Evolutionary conservation across 1,139 yeast genomes (phyloP).

Genomic region (Tardiomyces depauwii): DNA sequence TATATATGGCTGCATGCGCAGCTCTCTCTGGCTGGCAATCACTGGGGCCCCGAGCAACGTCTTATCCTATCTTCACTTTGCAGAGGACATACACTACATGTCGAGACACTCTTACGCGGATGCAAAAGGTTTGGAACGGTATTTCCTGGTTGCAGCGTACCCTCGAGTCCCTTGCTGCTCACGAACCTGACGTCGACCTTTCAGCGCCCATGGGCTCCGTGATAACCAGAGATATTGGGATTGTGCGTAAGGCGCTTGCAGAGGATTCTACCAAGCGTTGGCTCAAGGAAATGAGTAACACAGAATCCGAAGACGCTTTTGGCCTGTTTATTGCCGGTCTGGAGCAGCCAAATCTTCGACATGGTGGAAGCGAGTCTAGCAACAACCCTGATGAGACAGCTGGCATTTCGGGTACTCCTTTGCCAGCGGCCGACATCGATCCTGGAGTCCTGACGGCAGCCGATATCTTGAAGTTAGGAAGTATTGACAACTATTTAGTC

Average conservation of each 20-base stretch:
- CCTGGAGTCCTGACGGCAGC: too few relatives aligned
- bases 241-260: conserved; percentile 14
- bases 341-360: too few relatives aligned
- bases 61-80: conserved; percentile 14
- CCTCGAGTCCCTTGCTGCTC: conserved; percentile 18
- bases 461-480: too few relatives aligned
- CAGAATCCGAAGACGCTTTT: not conserved
- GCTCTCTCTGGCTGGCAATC: conserved; percentile 16
- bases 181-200: conserved; percentile 21
- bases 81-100: conserved; percentile 17
- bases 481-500: too few relatives aligned
- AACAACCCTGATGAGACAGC: too few relatives aligned
- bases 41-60: conserved; percentile 9
- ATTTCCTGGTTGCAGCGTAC: conserved; percentile 19
- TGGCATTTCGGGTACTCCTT: too few relatives aligned
- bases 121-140: conserved; percentile 18
- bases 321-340: not conserved
- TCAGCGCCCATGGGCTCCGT: conserved; percentile 12
- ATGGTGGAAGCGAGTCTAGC: too few relatives aligned
- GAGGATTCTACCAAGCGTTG: conserved; percentile 17
- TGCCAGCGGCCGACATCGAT: too few relatives aligned
- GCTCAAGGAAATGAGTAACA: conserved; percentile 5
- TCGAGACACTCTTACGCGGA: conserved; percentile 14
- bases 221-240: conserved; percentile 15
- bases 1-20: conserved; percentile 20